Evolutionary conservation across 176 grass and related monocot genomes (phyloP).

Genomic region (Pontederia paniculata): DNA sequence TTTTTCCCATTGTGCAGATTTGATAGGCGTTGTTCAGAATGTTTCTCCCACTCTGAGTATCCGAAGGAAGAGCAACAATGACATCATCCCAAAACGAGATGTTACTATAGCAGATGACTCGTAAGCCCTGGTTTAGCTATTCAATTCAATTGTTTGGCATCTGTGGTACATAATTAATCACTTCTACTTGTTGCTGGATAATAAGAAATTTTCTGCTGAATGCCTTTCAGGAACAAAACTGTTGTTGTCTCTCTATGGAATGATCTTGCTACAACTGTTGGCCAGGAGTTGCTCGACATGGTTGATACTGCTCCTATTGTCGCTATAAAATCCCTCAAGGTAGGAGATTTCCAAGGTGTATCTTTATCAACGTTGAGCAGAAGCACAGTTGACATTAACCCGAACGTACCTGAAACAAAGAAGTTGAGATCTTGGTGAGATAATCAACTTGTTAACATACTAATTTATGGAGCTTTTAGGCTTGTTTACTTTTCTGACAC

Average conservation of each 20-base stretch:
- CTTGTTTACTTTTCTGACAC: neutral
- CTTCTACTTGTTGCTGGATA: neutral
- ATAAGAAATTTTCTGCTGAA: neutral
- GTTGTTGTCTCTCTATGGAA: conserved; percentile 80
- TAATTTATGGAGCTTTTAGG: neutral
- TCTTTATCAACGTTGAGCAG: conserved; percentile 71
- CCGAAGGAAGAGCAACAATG: conserved; percentile 67
- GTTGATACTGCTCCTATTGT: conserved; percentile 59
- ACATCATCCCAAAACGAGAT: conserved; percentile 75
- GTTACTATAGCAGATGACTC: conserved; percentile 86
- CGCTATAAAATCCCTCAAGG: conserved; percentile 71
- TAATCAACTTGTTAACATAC: neutral
- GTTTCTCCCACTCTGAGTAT: conserved; percentile 73
- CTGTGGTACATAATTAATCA: neutral
- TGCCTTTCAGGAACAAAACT: conserved; percentile 66
- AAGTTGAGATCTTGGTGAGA: conserved; percentile 54
- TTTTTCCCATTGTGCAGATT: conserved; percentile 34
- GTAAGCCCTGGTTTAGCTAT: conserved; percentile 28
- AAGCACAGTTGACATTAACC: conserved; percentile 59
- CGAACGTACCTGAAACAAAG: conserved; percentile 57
- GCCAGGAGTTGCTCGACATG: conserved; percentile 82
- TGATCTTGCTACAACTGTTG: conserved; percentile 72
- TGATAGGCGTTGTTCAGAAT: conserved; percentile 70
- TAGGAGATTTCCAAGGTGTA: conserved; percentile 85
- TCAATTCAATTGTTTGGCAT: neutral